A percentile compares a stretch with the other conserved stretches of the same genome.
Conservation (phyloP, 163 green algal genomes). For the Botryococcus braunii region DNA sequence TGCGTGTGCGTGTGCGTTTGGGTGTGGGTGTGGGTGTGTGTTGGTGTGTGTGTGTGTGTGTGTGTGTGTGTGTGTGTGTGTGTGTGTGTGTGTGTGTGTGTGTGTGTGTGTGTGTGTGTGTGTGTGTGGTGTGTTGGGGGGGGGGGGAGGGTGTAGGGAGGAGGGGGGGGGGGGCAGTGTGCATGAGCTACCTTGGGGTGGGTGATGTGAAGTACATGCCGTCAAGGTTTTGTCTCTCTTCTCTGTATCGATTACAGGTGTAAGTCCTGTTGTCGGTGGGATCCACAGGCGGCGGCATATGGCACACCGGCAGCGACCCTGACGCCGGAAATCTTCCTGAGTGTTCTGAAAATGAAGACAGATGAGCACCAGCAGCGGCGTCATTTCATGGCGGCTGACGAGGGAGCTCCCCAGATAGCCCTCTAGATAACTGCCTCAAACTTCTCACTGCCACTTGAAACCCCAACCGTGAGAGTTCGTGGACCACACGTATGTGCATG, state of each 20-base stretch:
- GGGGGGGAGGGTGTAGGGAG: neutral
- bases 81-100: too few relatives aligned
- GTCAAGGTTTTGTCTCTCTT: neutral
- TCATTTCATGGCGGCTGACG: neutral
- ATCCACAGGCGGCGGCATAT: constrained; percentile 77
- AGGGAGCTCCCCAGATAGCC: too few relatives aligned
- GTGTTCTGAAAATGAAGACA: constrained; percentile 38
- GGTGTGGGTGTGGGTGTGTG: too few relatives aligned
- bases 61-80: too few relatives aligned
- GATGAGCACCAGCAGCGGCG: constrained; percentile 49
- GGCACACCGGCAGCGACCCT: constrained; percentile 58
- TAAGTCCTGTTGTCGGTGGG: neutral
- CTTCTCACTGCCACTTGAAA: too few relatives aligned
- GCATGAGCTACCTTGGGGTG: neutral
- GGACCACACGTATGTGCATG: too few relatives aligned
- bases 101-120: neutral
- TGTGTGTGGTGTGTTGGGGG: neutral
- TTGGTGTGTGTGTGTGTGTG: too few relatives aligned
- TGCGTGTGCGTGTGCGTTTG: too few relatives aligned
- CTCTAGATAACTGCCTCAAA: too few relatives aligned
- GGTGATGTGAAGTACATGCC: neutral
- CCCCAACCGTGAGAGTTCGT: too few relatives aligned
- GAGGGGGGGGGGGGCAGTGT: neutral
- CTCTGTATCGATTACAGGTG: neutral
- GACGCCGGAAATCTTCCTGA: constrained; percentile 55